Percentiles rank a stretch among this genome's conserved stretches.
phyloP scores from a whole-genome alignment of 495 filamentous ascomycete genomes.

The Daldinia loculata region DNA sequence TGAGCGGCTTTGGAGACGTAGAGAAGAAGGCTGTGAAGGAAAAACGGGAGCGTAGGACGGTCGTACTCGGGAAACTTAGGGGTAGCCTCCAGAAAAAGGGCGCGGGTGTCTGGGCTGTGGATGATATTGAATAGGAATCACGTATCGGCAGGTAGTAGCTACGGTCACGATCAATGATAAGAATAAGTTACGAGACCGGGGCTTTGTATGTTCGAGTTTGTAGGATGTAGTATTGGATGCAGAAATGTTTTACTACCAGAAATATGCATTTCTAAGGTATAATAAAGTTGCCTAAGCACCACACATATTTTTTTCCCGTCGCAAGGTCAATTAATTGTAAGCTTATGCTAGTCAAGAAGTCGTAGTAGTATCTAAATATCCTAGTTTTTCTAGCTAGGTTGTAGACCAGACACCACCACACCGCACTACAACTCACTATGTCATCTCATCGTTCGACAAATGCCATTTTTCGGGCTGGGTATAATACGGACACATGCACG shows the following conservation, averaged over 20 bases:
- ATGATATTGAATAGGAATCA: constrained; percentile 42
- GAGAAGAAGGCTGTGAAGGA: constrained; percentile 61
- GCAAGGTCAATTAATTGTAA: constrained; percentile 1
- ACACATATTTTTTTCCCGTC: neutral
- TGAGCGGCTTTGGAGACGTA: constrained; percentile 59
- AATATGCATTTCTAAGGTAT: constrained; percentile 4
- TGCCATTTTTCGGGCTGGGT: constrained; percentile 24
- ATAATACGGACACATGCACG: constrained; percentile 27
- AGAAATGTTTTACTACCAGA: constrained; percentile 6
- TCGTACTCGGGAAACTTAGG: constrained; percentile 57
- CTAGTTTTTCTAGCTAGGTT: constrained; percentile 9
- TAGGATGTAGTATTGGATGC: constrained; percentile 7
- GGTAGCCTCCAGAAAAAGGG: constrained; percentile 50
- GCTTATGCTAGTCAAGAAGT: constrained; percentile 13
- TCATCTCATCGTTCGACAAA: constrained; percentile 18
- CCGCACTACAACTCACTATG: constrained; percentile 6
- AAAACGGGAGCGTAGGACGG: constrained; percentile 63
- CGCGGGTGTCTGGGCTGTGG: constrained; percentile 48
- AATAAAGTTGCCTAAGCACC: neutral
- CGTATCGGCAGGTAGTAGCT: neutral
- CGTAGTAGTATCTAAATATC: constrained; percentile 10
- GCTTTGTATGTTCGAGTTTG: constrained; percentile 8
- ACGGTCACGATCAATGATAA: neutral
- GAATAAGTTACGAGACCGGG: neutral
- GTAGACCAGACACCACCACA: neutral